These are phyloP conservation scores for Aspergillus cavernicola DNA, from an alignment of 495 filamentous ascomycete species.

Conservation along the genomic window DNA sequence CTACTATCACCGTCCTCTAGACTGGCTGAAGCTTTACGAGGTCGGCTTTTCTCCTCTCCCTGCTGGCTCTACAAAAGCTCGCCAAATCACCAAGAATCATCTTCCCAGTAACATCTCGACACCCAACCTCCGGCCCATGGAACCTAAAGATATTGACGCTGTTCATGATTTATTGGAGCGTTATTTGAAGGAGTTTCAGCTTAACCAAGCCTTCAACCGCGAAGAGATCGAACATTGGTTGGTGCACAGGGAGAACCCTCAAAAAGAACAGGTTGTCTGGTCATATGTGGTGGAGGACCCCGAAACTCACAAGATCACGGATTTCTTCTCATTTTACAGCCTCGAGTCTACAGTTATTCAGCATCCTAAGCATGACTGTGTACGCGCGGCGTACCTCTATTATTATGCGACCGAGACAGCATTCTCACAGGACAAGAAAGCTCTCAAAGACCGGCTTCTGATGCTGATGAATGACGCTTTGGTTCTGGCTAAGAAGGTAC, in stretches of 20 bases:
- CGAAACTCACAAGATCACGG: constrained; percentile 74
- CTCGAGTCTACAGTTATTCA: constrained; percentile 90
- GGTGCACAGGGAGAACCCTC: constrained; percentile 54
- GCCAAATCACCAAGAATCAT: constrained; percentile 75
- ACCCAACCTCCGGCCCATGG: constrained; percentile 72
- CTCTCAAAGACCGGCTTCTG: constrained; percentile 69
- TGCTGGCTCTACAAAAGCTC: constrained; percentile 69
- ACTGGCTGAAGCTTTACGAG: constrained; percentile 95
- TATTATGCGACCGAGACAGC: constrained; percentile 91
- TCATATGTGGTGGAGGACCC: constrained; percentile 84
- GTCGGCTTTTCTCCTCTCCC: constrained; percentile 87
- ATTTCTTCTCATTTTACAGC: constrained; percentile 94
- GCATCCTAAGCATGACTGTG: constrained; percentile 66
- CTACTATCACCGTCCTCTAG: constrained; percentile 87
- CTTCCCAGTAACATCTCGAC: constrained; percentile 69
- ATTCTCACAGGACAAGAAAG: constrained; percentile 54
- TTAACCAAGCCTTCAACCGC: constrained; percentile 75
- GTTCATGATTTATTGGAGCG: constrained; percentile 71
- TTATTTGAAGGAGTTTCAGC: constrained; percentile 73
- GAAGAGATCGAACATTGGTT: constrained; percentile 89
- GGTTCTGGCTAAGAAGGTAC: constrained; percentile 76
- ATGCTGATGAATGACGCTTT: constrained; percentile 77
- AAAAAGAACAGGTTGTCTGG: constrained; percentile 81
- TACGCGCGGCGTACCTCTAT: constrained; percentile 90
- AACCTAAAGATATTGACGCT: constrained; percentile 72